These are phyloP conservation scores for Cylindrotheca fusiformis DNA, from an alignment of 108 stramenopile genomes.

Conservation along the genomic window DNA sequence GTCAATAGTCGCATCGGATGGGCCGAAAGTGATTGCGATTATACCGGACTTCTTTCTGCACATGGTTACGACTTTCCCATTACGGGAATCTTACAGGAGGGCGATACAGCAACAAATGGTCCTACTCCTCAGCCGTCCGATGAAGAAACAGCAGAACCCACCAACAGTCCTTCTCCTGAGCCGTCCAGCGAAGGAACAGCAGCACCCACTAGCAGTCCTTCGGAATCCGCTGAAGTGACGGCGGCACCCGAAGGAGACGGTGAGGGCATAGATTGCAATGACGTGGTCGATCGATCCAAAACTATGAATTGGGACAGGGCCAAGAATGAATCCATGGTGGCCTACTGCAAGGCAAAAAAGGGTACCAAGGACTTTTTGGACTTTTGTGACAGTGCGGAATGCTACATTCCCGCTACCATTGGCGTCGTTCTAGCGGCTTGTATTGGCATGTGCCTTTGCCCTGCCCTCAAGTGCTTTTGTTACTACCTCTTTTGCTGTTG, in stretches of 20 bases:
- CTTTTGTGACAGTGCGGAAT: constrained; percentile 1
- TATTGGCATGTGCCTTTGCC: neutral
- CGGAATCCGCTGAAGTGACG: no score
- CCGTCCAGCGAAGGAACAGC: no score
- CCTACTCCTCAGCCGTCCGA: no score
- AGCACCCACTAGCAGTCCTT: no score
- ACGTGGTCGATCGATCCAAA: neutral
- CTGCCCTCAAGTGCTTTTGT: constrained; percentile 3
- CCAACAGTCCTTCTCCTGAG: no score
- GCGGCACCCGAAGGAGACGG: no score
- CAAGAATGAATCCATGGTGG: neutral
- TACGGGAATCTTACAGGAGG: constrained; percentile 15
- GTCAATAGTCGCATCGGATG: constrained; percentile 82
- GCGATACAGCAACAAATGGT: no score
- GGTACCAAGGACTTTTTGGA: neutral
- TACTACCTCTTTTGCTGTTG: neutral
- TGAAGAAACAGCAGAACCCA: no score
- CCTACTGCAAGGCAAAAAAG: neutral
- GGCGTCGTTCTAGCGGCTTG: neutral
- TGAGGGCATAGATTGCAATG: neutral
- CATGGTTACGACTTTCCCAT: constrained; percentile 25
- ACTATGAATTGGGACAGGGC: neutral
- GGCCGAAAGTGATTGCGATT: constrained; percentile 87
- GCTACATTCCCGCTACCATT: neutral
- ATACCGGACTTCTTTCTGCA: constrained; percentile 21